Conservation (phyloP, 2,329 filamentous ascomycete species). For the Pseudopyricularia javanii region DNA sequence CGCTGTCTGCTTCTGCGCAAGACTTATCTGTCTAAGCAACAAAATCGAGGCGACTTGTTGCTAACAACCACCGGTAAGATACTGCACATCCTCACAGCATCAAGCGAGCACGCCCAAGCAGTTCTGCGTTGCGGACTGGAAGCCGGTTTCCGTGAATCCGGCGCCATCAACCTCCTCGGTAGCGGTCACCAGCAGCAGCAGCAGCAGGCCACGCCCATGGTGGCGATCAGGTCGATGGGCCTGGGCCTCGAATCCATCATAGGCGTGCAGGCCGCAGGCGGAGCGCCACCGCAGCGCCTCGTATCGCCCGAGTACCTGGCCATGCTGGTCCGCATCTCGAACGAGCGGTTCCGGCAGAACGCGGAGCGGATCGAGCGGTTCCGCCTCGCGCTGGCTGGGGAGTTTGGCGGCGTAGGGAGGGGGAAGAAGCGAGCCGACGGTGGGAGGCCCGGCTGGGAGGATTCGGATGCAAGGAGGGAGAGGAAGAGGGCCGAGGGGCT, state of each 20-base stretch:
- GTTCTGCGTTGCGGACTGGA: conserved; percentile 64
- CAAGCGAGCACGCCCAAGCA: conserved; percentile 59
- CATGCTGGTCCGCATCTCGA: conserved; percentile 56
- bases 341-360: conserved; percentile 64
- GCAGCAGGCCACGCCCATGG: conserved; percentile 46
- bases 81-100: conserved; percentile 73
- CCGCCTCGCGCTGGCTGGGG: conserved; percentile 28
- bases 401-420: conserved; percentile 10
- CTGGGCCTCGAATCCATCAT: conserved; percentile 73
- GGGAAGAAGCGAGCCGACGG: conserved; percentile 12
- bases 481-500: conserved; percentile 48
- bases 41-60: background rate
- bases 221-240: conserved; percentile 76
- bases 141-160: conserved; percentile 83
- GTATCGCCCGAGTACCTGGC: conserved; percentile 58
- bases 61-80: conserved; percentile 44
- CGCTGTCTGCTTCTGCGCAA: no score
- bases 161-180: conserved; percentile 52
- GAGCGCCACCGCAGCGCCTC: conserved; percentile 22
- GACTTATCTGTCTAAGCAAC: background rate
- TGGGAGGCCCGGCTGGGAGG: conserved; percentile 35
- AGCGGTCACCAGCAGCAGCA: background rate
- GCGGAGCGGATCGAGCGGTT: conserved; percentile 55
- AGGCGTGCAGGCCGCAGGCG: conserved; percentile 38
- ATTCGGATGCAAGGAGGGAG: conserved; percentile 34